A percentile compares a stretch with the other conserved stretches of the same genome.
Evolutionary conservation across 768 basidiomycete species (phyloP).

Genomic region (Mrakia blollopis): DNA sequence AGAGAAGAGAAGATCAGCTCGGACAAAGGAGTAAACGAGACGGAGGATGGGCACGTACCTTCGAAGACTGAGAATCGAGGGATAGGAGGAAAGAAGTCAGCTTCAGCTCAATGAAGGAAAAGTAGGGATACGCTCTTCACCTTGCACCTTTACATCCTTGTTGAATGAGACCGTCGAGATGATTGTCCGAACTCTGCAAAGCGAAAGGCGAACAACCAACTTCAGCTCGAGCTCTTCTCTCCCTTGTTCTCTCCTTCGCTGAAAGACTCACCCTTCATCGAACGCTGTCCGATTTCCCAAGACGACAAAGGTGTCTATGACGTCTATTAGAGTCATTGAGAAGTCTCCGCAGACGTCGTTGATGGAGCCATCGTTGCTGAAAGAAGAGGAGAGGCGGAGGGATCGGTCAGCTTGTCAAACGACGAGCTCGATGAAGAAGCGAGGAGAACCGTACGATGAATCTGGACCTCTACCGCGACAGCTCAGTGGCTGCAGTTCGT

Average conservation of each 20-base stretch:
- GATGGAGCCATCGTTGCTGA: conserved; percentile 15
- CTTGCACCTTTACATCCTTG: conserved; percentile 18
- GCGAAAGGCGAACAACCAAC: too few relatives aligned
- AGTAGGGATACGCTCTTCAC: neutral
- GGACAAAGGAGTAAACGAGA: neutral
- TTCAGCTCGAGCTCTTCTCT: too few relatives aligned
- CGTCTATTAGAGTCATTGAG: conserved; percentile 26
- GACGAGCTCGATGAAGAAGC: neutral
- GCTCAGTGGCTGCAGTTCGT: conserved; percentile 27
- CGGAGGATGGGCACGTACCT: neutral
- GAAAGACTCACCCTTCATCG: neutral
- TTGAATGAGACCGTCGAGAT: conserved; percentile 24
- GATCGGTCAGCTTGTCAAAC: neutral
- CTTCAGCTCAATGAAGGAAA: neutral
- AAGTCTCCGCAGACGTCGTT: conserved; percentile 31
- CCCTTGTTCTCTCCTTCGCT: too few relatives aligned
- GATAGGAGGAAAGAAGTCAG: neutral
- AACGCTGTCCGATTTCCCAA: conserved; percentile 25
- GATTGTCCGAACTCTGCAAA: neutral
- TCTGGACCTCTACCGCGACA: conserved; percentile 18
- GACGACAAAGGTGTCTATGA: conserved; percentile 29
- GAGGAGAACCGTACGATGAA: neutral
- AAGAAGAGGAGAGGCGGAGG: neutral
- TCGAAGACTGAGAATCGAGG: conserved; percentile 1
- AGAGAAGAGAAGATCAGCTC: too few relatives aligned